Base-by-base conservation (phyloP, 495 filamentous ascomycete genomes). In the Aspergillus nidulans region DNA sequence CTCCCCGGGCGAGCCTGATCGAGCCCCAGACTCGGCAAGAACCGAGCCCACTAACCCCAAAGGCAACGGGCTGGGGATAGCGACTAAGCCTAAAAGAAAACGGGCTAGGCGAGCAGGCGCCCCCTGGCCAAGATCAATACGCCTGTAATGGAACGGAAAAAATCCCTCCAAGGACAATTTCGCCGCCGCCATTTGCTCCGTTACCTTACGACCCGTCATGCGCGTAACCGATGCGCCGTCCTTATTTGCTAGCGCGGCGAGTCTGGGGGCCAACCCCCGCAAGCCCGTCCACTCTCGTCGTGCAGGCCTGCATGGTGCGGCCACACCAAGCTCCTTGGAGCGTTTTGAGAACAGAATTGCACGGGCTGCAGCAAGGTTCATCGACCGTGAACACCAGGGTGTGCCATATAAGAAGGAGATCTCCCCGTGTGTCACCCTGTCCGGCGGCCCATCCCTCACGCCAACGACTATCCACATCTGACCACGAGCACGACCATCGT, bases 111-210 rank as follows among this genome's bases (percentile, higher is more conserved):
- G 24, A 19, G 13, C 10, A 7, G 10, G n/a, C n/a, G 1, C 4
- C 30, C 28, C 19, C 16, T 32, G 19, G 18, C 21, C 36, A 40
- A 52, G 24, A 20, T 1, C 15, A 16, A 28, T 28, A 42, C 13
- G 48, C 49, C 26, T 1, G 13, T 39, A 19, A 20, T 30, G 49
- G 38, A 36, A 42, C 40, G 23, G 39, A 52, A 15, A 15, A 32
- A 30, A 26, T 42, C 23, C 49, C 39, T 42, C 49, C 50, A 44
- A 53, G 40, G 50, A 53, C 26, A 23, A 44, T 34, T 16, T 36
- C 45, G 25, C 24, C 41, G 21, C 24, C 21, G 13, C 20, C 41
- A 44, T 41, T 18, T 2, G 39, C 15, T 20, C n/a, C 18, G 41
- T 28, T 28, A 28, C 26, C 26, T 4, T 28, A 9, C 19, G 8